Base-by-base conservation (phyloP, 108 stramenopile species). In the Stephanodiscus minutulus region DNA sequence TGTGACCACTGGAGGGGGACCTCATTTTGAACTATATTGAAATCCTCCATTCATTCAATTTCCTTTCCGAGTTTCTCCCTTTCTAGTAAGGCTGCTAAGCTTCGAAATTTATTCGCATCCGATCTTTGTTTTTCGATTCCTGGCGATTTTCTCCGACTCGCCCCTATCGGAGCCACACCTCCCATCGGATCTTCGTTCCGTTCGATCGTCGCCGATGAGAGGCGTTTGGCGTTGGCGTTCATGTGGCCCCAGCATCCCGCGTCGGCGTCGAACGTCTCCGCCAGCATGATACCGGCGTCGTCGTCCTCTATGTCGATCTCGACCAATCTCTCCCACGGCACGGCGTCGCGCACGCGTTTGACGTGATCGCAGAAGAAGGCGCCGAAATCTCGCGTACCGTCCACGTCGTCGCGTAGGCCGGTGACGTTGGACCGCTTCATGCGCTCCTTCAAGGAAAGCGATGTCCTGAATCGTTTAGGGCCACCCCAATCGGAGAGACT, bases 1-100 rank as follows among this genome's bases (percentile, higher is more conserved):
- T n/a, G n/a, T n/a, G n/a, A n/a, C n/a, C n/a, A 11, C 8, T 39
- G 78, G 82, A 13, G 88, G 86, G 8, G 63, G 66, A 44, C 15
- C 43, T n/a, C n/a, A n/a, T n/a, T n/a, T n/a, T n/a, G n/a, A n/a
- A n/a, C n/a, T n/a, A n/a, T n/a, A n/a, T n/a, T n/a, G n/a, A n/a
- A n/a, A n/a, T n/a, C n/a, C n/a, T n/a, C n/a, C n/a, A n/a, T n/a
- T n/a, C n/a, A n/a, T n/a, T n/a, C n/a, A n/a, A n/a, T n/a, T n/a
- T n/a, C n/a, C n/a, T n/a, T n/a, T n/a, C n/a, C n/a, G n/a, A n/a
- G n/a, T n/a, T n/a, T n/a, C n/a, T n/a, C n/a, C n/a, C n/a, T n/a
- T n/a, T n/a, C n/a, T n/a, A n/a, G n/a, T n/a, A n/a, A n/a, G n/a
- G n/a, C n/a, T n/a, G n/a, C n/a, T n/a, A n/a, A n/a, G n/a, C n/a